These are phyloP conservation scores for Zalaria obscura DNA, from an alignment of 2,329 filamentous ascomycete genomes.

Conservation along the genomic window DNA sequence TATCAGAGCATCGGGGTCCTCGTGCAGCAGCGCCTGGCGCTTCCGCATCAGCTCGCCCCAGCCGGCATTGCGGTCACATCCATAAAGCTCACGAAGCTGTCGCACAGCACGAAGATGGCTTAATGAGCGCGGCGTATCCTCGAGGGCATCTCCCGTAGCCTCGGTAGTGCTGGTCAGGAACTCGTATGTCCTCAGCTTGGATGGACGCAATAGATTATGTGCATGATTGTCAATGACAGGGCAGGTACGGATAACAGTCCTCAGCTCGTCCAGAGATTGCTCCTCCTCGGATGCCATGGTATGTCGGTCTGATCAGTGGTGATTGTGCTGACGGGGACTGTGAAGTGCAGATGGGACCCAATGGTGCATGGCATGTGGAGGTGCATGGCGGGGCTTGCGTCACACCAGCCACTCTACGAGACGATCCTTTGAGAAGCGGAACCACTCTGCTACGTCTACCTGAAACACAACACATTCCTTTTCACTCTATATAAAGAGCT, in stretches of 20 bases:
- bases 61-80: constrained; percentile 39
- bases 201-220: constrained; percentile 49
- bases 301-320: neutral
- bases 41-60: constrained; percentile 44
- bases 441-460: too few species aligned
- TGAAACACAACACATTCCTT: too few species aligned
- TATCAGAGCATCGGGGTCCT: constrained; percentile 40
- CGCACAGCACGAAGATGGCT: constrained; percentile 56
- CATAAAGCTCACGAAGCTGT: constrained; percentile 52
- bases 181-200: constrained; percentile 33
- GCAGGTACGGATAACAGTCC: constrained; percentile 11
- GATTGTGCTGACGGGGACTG: neutral
- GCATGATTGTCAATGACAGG: constrained; percentile 64
- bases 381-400: too few species aligned
- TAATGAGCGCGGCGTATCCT: constrained; percentile 47
- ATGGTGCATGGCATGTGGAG: too few species aligned
- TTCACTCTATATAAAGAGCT: too few species aligned
- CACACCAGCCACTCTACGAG: too few species aligned
- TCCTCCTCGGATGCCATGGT: neutral
- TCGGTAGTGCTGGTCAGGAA: constrained; percentile 57
- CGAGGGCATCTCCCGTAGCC: constrained; percentile 53
- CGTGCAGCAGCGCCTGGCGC: constrained; percentile 31
- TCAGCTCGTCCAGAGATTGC: constrained; percentile 11
- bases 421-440: too few species aligned
- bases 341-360: too few species aligned